phyloP scores from a whole-genome alignment of 139 green algal genomes.

The Klebsormidium nitens region DNA sequence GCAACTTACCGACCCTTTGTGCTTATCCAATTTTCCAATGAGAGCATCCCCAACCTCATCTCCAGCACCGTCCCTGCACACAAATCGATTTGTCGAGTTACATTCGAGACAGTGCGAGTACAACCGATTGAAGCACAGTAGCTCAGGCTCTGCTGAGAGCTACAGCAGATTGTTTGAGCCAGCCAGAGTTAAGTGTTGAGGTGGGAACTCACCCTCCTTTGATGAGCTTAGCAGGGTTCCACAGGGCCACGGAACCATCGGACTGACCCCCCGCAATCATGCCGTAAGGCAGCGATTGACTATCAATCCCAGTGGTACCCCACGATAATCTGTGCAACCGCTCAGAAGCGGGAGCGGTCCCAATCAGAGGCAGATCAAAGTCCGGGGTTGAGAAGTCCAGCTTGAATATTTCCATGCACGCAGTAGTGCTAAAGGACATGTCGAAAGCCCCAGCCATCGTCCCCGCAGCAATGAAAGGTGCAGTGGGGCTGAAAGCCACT shows the following conservation, averaged over 20 bases:
- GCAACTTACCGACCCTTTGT: no score
- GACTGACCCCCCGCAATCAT: slow-evolving; percentile 86
- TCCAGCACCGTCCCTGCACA: no score
- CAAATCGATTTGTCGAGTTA: no score
- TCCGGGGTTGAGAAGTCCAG: slow-evolving; percentile 17
- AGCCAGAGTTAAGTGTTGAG: no score
- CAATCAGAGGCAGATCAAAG: slow-evolving; percentile 45
- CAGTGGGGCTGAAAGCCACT: slow-evolving; percentile 65
- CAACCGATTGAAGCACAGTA: no score
- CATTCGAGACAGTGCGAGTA: no score
- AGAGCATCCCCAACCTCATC: no score
- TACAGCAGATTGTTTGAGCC: no score
- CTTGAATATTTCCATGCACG: slow-evolving; percentile 37
- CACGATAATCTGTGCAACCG: slow-evolving; percentile 83
- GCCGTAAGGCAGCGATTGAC: slow-evolving; percentile 30
- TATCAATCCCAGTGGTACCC: slow-evolving; percentile 48
- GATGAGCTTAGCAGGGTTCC: slow-evolving; percentile 79
- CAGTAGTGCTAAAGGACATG: slow-evolving; percentile 69
- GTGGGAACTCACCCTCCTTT: background rate
- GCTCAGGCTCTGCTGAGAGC: no score
- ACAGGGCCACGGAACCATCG: slow-evolving; percentile 85
- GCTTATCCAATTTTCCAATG: no score
- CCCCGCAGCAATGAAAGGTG: slow-evolving; percentile 65
- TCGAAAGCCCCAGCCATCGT: slow-evolving; percentile 89
- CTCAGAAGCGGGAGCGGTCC: slow-evolving; percentile 65